These are phyloP conservation scores for Penstemon newberryi DNA, from an alignment of 257 asterid species.

Conservation along the genomic window DNA sequence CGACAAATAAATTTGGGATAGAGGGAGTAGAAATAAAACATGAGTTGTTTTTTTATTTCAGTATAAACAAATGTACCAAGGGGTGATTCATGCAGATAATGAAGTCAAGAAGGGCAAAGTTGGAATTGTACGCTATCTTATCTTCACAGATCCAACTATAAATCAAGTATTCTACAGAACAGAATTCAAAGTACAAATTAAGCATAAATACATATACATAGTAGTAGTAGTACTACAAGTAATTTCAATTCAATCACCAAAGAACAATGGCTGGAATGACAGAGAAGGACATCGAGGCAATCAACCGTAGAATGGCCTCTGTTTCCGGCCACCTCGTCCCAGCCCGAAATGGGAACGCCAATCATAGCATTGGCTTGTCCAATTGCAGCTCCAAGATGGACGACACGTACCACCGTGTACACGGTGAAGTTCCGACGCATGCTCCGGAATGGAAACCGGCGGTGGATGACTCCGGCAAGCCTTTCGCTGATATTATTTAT, in stretches of 20 bases:
- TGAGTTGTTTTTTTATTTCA: too few relatives aligned
- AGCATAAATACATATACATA: neutral
- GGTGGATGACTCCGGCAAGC: constrained; percentile 68
- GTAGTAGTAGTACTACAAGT: neutral
- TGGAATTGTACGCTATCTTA: constrained; percentile 29
- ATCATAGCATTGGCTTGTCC: constrained; percentile 30
- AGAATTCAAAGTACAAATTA: neutral
- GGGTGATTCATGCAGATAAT: neutral
- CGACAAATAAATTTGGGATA: too few relatives aligned
- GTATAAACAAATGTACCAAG: neutral
- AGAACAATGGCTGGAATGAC: constrained; percentile 51
- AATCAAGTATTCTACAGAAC: neutral
- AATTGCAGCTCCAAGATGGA: constrained; percentile 59
- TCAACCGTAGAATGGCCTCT: constrained; percentile 57
- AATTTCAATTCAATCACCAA: neutral
- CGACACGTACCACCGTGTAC: constrained; percentile 68
- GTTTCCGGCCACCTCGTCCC: constrained; percentile 67
- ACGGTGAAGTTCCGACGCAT: constrained; percentile 74
- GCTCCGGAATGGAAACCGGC: constrained; percentile 66
- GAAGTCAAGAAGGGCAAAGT: constrained; percentile 29
- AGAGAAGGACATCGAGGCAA: constrained; percentile 35
- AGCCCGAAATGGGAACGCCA: constrained; percentile 25
- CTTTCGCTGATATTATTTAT: constrained; percentile 71
- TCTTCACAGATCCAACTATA: constrained; percentile 22
- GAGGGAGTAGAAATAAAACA: too few relatives aligned